These are phyloP conservation scores for Stentor roeselii DNA, from an alignment of 73 alveolate species.

Conservation along the genomic window DNA sequence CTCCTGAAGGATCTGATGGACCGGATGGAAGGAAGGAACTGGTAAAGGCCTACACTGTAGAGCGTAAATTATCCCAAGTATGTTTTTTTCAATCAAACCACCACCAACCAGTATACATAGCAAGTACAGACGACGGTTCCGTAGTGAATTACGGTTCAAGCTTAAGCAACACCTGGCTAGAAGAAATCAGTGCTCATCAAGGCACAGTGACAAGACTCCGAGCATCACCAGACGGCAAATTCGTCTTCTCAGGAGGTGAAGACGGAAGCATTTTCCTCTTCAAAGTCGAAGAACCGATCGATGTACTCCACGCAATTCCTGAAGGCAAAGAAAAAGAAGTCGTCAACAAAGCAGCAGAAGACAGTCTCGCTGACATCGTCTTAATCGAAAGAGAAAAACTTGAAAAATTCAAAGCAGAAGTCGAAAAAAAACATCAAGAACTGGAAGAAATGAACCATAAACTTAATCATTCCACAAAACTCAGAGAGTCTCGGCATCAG, in stretches of 20 bases:
- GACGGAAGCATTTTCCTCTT: slow-evolving; percentile 79
- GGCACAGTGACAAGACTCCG: slow-evolving; percentile 76
- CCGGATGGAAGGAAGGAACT: too few species aligned
- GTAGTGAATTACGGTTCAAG: slow-evolving; percentile 39
- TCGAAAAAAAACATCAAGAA: slow-evolving; percentile 62
- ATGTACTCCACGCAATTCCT: slow-evolving; percentile 33
- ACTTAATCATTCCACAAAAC: slow-evolving; percentile 57
- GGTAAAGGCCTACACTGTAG: neutral
- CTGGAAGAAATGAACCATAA: slow-evolving; percentile 60
- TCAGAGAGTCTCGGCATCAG: slow-evolving; percentile 49
- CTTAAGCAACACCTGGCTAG: slow-evolving; percentile 38
- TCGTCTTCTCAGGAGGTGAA: slow-evolving; percentile 75
- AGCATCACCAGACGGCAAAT: slow-evolving; percentile 80
- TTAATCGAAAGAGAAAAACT: slow-evolving; percentile 68
- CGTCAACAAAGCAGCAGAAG: slow-evolving; percentile 61
- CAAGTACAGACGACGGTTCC: slow-evolving; percentile 64
- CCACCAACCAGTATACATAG: slow-evolving; percentile 40
- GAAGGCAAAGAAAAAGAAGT: slow-evolving; percentile 41
- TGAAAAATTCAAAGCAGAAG: slow-evolving; percentile 63
- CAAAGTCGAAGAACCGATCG: slow-evolving; percentile 57
- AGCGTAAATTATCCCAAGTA: slow-evolving; percentile 25
- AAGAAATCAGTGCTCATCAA: slow-evolving; percentile 54
- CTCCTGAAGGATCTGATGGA: neutral
- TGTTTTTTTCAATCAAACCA: slow-evolving; percentile 48
- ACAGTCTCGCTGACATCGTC: slow-evolving; percentile 78